Base-by-base conservation (phyloP, 2,329 filamentous ascomycete genomes). In the Daldinia eschscholtzii region DNA sequence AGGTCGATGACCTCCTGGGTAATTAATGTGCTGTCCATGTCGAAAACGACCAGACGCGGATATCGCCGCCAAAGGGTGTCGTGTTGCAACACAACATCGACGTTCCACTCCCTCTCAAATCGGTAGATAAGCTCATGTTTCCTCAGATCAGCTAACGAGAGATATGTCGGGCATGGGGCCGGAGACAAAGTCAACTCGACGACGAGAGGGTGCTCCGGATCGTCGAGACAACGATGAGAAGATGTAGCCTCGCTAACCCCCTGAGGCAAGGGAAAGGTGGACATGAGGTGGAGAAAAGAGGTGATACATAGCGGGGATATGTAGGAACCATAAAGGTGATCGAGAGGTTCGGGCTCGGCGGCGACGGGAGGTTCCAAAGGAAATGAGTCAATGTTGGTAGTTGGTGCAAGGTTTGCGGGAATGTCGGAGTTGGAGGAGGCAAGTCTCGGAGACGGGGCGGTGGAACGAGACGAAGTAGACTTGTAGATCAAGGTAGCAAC, bases 11-110 rank as follows among this genome's bases (percentile, higher is more conserved):
- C 94, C 83, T 99, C 96, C 80, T 99, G 94, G 61, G 95, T 92
- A 79, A 99, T 98, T 67, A 99, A 87, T 0, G 96, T 99, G 80
- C 92, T 96, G 83, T 99, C 96, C 96, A 99, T 99, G 80, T 99
- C 96, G 77, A 99, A 99, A 35, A 98, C 93, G 3, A 95, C 94
- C 10, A 98, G 85, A 7, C 95, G 89, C 72, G 94, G 94, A 80
- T 97, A 89, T 30, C 91, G 87, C 65, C 93, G 86, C 84, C 91
- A 93, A 35, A 95, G 84, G 33, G 84, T 87, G 77, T 95, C 92
- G 44, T 81, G 81, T 80, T 97, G 93, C 70, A 97, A 84, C 20
- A 92, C 88, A 13, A 95, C 91, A 80, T 97, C 93, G 44, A 96
- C 91, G 76, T 94, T 94, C 93, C 93, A 97, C 79, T 95, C 92